Conservation (phyloP, 2,329 filamentous ascomycete species). For the Botrytis byssoidea region DNA sequence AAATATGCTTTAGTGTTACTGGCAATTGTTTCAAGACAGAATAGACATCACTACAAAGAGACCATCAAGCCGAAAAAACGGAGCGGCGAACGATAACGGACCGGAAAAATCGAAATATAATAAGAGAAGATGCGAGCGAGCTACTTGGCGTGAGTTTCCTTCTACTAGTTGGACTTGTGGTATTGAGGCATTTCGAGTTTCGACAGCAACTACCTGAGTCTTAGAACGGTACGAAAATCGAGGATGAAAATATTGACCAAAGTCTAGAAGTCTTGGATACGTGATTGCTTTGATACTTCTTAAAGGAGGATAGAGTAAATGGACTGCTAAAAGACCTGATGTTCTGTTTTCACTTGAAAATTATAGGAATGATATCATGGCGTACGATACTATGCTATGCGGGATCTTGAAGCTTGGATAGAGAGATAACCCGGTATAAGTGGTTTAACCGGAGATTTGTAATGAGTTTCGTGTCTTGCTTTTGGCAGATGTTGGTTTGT, state of each 20-base stretch:
- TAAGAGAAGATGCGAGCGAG: neutral
- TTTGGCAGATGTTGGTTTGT: neutral
- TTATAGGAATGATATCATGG: neutral
- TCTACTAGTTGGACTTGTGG: neutral
- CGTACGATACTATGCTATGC: neutral
- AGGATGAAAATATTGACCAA: accelerated
- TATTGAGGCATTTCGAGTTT: neutral
- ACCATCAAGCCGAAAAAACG: neutral
- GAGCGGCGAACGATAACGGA: neutral
- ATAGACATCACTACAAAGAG: neutral
- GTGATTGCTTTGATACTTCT: accelerated
- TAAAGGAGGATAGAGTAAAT: neutral
- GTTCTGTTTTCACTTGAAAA: neutral
- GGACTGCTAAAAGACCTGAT: accelerated
- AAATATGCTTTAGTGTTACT: accelerated
- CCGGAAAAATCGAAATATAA: neutral
- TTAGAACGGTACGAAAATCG: accelerated
- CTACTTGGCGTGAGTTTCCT: neutral
- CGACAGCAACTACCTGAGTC: accelerated
- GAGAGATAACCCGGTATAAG: accelerated
- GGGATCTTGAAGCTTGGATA: neutral
- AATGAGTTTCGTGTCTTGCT: no score
- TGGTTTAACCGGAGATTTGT: accelerated
- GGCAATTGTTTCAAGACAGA: neutral
- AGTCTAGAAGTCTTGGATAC: accelerated